Evolutionary conservation across 2,329 filamentous ascomycete species (phyloP).

Genomic region (Phaeosphaeria sp.): DNA sequence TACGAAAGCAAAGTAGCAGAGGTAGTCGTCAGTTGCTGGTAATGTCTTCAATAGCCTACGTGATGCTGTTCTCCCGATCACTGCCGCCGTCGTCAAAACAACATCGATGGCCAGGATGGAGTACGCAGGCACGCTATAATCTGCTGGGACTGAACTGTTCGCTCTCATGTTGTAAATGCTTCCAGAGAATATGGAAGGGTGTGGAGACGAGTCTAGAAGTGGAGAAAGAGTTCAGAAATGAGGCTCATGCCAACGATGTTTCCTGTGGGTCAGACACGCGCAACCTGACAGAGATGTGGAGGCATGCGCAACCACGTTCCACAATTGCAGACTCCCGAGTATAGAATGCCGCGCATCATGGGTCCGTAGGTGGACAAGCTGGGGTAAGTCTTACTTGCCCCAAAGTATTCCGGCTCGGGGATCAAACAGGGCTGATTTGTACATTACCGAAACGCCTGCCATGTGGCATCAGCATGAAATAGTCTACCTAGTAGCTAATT

Average conservation of each 20-base stretch:
- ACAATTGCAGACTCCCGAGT: background rate
- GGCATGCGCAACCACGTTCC: background rate
- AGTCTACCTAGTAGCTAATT: background rate
- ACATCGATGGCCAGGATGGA: constrained; percentile 7
- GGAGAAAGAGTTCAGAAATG: background rate
- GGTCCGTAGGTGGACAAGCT: background rate
- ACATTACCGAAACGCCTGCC: background rate
- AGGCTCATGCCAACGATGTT: background rate
- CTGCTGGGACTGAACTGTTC: constrained; percentile 5
- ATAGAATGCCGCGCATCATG: background rate
- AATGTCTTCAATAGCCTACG: constrained; percentile 7
- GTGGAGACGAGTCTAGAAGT: background rate
- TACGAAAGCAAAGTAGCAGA: constrained; percentile 13
- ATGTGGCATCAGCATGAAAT: background rate
- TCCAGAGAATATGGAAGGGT: background rate
- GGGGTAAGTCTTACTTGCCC: background rate
- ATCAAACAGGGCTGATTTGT: background rate
- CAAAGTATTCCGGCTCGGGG: background rate
- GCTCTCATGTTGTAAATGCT: constrained; percentile 1
- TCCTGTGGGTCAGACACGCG: background rate
- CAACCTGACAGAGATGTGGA: background rate
- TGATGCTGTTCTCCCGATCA: constrained; percentile 6
- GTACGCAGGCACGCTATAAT: constrained; percentile 8
- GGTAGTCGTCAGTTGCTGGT: constrained; percentile 5
- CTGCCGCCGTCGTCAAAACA: constrained; percentile 8